phyloP scores from a whole-genome alignment of 257 asterid genomes.

The Primulina eburnea region DNA sequence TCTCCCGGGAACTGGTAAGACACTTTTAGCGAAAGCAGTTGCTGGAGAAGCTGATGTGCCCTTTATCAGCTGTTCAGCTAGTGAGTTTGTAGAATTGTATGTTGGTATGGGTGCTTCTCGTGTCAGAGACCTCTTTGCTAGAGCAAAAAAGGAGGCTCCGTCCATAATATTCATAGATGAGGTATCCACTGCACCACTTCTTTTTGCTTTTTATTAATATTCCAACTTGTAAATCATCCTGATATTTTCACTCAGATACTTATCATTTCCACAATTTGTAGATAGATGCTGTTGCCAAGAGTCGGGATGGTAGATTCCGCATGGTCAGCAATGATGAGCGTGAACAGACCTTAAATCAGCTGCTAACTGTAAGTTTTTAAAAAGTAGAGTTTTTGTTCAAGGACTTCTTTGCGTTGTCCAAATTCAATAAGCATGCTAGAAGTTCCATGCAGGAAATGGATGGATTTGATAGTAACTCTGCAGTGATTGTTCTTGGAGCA shows the following conservation, averaged over 20 bases:
- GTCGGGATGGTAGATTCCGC: constrained; percentile 95
- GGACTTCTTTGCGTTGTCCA: constrained; percentile 13
- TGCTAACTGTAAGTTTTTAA: constrained; percentile 75
- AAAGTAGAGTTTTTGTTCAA: constrained; percentile 13
- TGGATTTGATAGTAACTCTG: constrained; percentile 97
- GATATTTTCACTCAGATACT: constrained; percentile 26
- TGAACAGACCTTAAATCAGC: constrained; percentile 95
- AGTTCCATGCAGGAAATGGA: constrained; percentile 87
- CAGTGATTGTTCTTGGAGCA: constrained; percentile 98
- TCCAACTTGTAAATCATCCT: constrained; percentile 16
- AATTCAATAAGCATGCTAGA: constrained; percentile 29
- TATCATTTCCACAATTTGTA: constrained; percentile 37
- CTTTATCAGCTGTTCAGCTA: constrained; percentile 97
- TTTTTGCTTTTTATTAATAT: constrained; percentile 18
- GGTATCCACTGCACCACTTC: constrained; percentile 41
- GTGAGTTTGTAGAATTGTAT: constrained; percentile 96
- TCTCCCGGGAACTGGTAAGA: constrained; percentile 99
- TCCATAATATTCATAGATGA: constrained; percentile 97
- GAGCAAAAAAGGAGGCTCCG: constrained; percentile 99
- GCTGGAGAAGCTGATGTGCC: constrained; percentile 99
- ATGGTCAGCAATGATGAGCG: constrained; percentile 95
- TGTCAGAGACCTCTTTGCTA: constrained; percentile 95
- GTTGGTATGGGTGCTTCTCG: constrained; percentile 99
- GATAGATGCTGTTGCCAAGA: constrained; percentile 99
- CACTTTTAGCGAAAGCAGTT: constrained; percentile 97